phyloP scores from a whole-genome alignment of 352 stramenopile species.

The Pythium sp. region DNA sequence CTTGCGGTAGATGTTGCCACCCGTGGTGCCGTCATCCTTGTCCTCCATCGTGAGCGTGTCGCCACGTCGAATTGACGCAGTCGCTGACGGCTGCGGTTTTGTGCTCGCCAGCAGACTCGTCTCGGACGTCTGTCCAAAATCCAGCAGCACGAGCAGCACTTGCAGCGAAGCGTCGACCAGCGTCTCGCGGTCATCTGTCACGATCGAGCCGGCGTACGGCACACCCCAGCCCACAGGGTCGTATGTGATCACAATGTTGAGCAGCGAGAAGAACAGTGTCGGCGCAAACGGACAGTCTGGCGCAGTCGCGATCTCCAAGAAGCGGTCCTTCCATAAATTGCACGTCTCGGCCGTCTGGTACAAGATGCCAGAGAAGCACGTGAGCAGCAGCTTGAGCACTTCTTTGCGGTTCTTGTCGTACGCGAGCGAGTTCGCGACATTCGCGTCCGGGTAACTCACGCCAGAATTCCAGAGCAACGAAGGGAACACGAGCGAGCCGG shows the following conservation, averaged over 20 bases:
- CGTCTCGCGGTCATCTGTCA: slow-evolving; percentile 84
- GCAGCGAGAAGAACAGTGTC: slow-evolving; percentile 95
- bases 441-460: slow-evolving; percentile 78
- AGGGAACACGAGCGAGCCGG: slow-evolving; percentile 55
- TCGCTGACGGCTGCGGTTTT: slow-evolving; percentile 43
- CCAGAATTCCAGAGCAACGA: slow-evolving; percentile 79
- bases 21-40: slow-evolving; percentile 25
- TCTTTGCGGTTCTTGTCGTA: slow-evolving; percentile 96
- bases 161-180: slow-evolving; percentile 92
- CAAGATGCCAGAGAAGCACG: slow-evolving; percentile 94
- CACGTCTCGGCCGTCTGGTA: slow-evolving; percentile 93
- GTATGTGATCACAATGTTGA: slow-evolving; percentile 95
- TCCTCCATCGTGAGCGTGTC: slow-evolving; percentile 29
- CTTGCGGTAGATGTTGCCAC: slow-evolving; percentile 63
- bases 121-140: slow-evolving; percentile 85
- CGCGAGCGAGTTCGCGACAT: slow-evolving; percentile 55
- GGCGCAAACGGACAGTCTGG: slow-evolving; percentile 91
- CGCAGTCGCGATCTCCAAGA: slow-evolving; percentile 89
- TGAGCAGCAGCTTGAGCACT: slow-evolving; percentile 93
- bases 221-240: slow-evolving; percentile 90
- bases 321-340: slow-evolving; percentile 89
- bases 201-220: slow-evolving; percentile 88
- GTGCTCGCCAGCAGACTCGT: slow-evolving; percentile 39
- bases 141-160: slow-evolving; percentile 92
- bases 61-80: slow-evolving; percentile 25